These are phyloP conservation scores for Ophiosphaerella narmari DNA, from an alignment of 2,329 filamentous ascomycete species.

Conservation along the genomic window DNA sequence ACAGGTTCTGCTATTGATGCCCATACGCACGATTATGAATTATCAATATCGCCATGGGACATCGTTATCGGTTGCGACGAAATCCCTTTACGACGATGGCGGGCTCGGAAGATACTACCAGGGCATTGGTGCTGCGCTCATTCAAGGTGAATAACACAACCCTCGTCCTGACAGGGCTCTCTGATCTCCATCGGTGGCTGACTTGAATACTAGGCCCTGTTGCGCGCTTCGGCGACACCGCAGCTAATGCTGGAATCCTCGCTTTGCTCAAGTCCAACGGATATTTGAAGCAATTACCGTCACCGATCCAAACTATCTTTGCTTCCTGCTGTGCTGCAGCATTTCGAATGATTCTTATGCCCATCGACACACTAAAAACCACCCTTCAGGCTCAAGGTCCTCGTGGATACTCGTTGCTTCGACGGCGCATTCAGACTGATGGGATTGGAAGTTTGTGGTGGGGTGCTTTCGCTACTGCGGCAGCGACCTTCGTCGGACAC, in stretches of 20 bases:
- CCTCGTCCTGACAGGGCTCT: background rate
- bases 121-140: slow-evolving; percentile 29
- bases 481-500: slow-evolving; percentile 36
- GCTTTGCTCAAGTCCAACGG: slow-evolving; percentile 33
- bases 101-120: slow-evolving; percentile 32
- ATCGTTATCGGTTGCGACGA: slow-evolving; percentile 28
- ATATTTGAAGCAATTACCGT: slow-evolving; percentile 28
- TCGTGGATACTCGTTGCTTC: slow-evolving; percentile 24
- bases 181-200: background rate
- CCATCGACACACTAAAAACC: slow-evolving; percentile 36
- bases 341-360: slow-evolving; percentile 34
- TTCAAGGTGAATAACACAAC: slow-evolving; percentile 19
- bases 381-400: slow-evolving; percentile 34
- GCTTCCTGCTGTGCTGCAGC: slow-evolving; percentile 32
- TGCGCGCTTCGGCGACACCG: slow-evolving; percentile 36
- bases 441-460: slow-evolving; percentile 36
- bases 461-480: slow-evolving; percentile 37
- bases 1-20: slow-evolving; percentile 37
- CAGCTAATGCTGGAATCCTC: slow-evolving; percentile 36
- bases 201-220: slow-evolving; percentile 18
- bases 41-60: slow-evolving; percentile 38
- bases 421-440: slow-evolving; percentile 29
- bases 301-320: slow-evolving; percentile 33
- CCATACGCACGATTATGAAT: slow-evolving; percentile 38
- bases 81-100: slow-evolving; percentile 31